Base-by-base conservation (phyloP, 116 monocot species). In the Posidonia oceanica region DNA sequence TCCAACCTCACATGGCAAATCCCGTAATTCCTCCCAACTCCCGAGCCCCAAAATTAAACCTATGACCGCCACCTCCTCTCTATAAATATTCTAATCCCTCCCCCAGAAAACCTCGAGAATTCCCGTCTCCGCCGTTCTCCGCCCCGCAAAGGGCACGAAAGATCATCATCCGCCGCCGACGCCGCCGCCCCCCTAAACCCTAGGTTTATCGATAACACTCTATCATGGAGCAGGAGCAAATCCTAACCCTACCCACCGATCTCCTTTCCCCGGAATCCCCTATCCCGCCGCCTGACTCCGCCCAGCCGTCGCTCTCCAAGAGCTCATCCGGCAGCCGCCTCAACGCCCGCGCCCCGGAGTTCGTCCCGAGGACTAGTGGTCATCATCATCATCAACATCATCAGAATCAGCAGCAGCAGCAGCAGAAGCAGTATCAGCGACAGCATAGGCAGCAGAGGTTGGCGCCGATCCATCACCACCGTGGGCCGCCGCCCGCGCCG, bases 281-380 rank as follows among this genome's bases (percentile, higher is more conserved):
- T 48, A 5, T 7, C 48, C 48, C 7, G 48, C 6, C 7, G 48
- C 7, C 5, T 7, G 48, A 48, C 48, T 48, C 48, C 48, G 48
- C 48, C 48, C 11, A 76, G 12, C 77, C 86, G 1, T 51, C 71
- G 17, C 77, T 80, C 39, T 57, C 75, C 13, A 70, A 76, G 59
- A 68, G 13, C 68, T 82, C 80, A 4, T 66, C 73, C 53, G 82
- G 48, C 60, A 82, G 85, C 68, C 80, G 84, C 4, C 82, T 84
- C 41, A 84, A 88, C 75, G 85, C 85, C 59, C 74, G 63, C 17
- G 88, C 88, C 48, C 80, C 84, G 59, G 82, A 82, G 74, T 88
- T 84, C 68, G 82, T 88, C 10, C 88, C 88, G 48, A 48, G 48
- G 48, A 12, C 7, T 12, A 4, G 11, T 48, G 48, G 48, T 10